Conservation (phyloP, 306 rosid species). For the Malus sylvestris region DNA sequence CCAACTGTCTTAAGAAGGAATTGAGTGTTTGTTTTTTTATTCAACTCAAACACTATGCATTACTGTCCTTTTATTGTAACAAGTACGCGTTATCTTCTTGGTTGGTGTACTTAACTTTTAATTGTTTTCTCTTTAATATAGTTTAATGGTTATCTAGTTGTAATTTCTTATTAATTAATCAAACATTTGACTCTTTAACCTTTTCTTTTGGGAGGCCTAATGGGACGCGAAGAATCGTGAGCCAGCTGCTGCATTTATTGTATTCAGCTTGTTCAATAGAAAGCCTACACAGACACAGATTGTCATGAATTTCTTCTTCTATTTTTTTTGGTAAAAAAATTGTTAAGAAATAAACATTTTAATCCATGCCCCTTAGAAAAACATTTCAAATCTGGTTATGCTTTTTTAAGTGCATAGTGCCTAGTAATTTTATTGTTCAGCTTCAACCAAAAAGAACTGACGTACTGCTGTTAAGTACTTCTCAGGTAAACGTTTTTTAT, state of each 20-base stretch:
- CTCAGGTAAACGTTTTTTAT: too few relatives aligned
- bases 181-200: background rate
- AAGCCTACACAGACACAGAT: background rate
- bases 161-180: background rate
- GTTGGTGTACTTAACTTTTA: background rate
- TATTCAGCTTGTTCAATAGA: background rate
- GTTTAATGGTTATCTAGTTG: background rate
- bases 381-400: too few relatives aligned
- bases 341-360: background rate
- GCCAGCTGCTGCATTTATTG: background rate
- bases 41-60: background rate
- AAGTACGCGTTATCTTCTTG: background rate
- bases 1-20: conserved; percentile 1
- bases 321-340: background rate
- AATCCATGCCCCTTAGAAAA: too few relatives aligned
- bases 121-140: background rate
- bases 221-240: background rate
- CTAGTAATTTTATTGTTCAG: too few relatives aligned
- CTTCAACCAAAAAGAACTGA: too few relatives aligned
- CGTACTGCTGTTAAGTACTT: too few relatives aligned
- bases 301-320: background rate
- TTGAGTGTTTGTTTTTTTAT: background rate
- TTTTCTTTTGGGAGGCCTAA: background rate
- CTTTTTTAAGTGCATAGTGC: too few relatives aligned
- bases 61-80: too few relatives aligned